Evolutionary conservation across 805 yeast genomes (phyloP).

Genomic region (Hanseniaspora occidentalis): DNA sequence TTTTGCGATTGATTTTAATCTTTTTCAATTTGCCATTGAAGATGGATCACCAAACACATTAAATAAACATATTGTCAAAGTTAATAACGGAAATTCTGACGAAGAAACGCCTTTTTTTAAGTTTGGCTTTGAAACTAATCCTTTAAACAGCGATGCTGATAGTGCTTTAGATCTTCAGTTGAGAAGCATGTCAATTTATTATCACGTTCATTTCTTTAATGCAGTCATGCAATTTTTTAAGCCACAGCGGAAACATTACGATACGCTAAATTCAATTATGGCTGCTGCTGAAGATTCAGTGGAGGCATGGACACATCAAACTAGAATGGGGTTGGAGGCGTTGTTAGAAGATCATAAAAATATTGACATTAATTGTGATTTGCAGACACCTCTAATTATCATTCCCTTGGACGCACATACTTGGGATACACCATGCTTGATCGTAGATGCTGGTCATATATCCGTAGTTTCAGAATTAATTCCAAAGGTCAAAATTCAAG

Average conservation of each 20-base stretch:
- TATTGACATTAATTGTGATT: slow-evolving; percentile 67
- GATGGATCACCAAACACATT: slow-evolving; percentile 72
- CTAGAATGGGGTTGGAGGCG: slow-evolving; percentile 84
- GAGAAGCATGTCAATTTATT: slow-evolving; percentile 79
- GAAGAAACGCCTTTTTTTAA: slow-evolving; percentile 41
- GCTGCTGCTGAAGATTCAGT: slow-evolving; percentile 92
- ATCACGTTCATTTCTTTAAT: slow-evolving; percentile 75
- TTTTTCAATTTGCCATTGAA: slow-evolving; percentile 73
- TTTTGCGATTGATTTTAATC: slow-evolving; percentile 52
- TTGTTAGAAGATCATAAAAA: slow-evolving; percentile 94
- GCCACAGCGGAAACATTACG: slow-evolving; percentile 76
- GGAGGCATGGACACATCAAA: slow-evolving; percentile 80
- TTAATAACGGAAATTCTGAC: slow-evolving; percentile 32
- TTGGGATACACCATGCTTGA: slow-evolving; percentile 78
- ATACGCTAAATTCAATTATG: slow-evolving; percentile 81
- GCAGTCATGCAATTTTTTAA: slow-evolving; percentile 64
- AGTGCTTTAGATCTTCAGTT: slow-evolving; percentile 60
- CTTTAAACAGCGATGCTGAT: slow-evolving; percentile 63
- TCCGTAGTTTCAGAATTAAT: slow-evolving; percentile 72
- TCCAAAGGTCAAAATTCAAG: slow-evolving; percentile 52
- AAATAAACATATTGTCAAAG: slow-evolving; percentile 82
- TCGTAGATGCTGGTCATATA: slow-evolving; percentile 93
- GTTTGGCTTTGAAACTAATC: slow-evolving; percentile 73
- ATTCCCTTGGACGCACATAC: slow-evolving; percentile 70
- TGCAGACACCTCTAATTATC: slow-evolving; percentile 87